Evolutionary conservation across 163 green algal species (phyloP), one percentile per base, ranked within the genome.

Genomic region (Chlorella variabilis): DNA sequence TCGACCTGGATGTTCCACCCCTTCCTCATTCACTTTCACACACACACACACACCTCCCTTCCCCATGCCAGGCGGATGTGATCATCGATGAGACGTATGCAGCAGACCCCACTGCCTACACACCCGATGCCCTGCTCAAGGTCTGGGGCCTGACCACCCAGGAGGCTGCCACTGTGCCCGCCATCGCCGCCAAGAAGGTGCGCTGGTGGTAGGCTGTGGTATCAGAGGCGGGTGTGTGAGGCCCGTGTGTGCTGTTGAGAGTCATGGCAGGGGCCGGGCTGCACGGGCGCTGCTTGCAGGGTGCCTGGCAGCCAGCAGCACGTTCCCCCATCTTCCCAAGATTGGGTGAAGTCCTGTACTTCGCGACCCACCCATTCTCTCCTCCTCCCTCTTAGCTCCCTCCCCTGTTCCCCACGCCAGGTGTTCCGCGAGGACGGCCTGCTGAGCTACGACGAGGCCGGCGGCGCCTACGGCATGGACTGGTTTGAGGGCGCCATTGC

Each of bases 51-150:
- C 6, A 25, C 59, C 11, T 5, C n/a, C 34, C 36, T 17, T 54
- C 18, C 34, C 63, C 2, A 21, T 36, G 65, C 38, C 79, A 93
- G 79, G 87, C 93, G 17, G 92, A 96, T 51, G 78, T 93, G 6
- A 61, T 95, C 21, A 87, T 96, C 61, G 92, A 96, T 71, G 92
- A 96, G 82, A 91, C 90, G 1, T 94, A 88, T 81, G 77, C 77
- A 3, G 3, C 38, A 8, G 68, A 88, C 82, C 86, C 85, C 67
- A 71, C 74, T 15, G 56, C 42, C 56, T 91, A 91, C 83, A 78
- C 77, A 58, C 23, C 84, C 23, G 41, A 63, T 51, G 38, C 38
- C 36, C 87, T 92, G 67, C n/a, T 86, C 31, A 18, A 58, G 33
- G 66, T 75, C n/a, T 92, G 74, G 63, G 59, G 42, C 58, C 48